Base-by-base conservation (phyloP, 768 basidiomycete genomes). In the Amylocystis lapponica region DNA sequence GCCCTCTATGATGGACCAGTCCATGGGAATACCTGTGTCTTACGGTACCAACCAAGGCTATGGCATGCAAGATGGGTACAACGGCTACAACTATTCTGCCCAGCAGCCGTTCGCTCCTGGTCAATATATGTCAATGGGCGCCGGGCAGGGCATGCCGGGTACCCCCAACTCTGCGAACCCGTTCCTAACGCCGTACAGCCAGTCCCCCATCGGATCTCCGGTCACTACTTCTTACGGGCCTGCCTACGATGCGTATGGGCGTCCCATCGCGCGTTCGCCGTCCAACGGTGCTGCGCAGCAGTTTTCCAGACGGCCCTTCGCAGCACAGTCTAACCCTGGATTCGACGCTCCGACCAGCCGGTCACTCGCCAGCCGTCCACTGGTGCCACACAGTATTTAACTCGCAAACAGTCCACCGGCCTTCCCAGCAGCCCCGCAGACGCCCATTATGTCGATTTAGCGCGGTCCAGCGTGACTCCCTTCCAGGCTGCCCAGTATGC, bases 401-500 rank as follows among this genome's bases (percentile, higher is more conserved):
- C 50, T 4, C 55, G 49, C n/a, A n/a, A n/a, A 21, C 60, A 59
- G 39, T 51, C 57, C 14, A 12, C 16, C 33, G 14, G 33, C 7
- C 10, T 19, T 35, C 36, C 36, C 11, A 9, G 36, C 5, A 23
- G 8, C 21, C 22, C 36, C 10, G 17, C 52, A 40, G 54, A 57
- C 30, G 54, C 66, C 10, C 74, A 79, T 47, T 86, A 87, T 43
- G 69, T 79, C 27, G 80, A 87, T 52, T 67, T 88, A 31, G 67
- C 63, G 55, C 72, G 86, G 33, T 78, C 79, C 14, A 85, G 83
- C 52, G 75, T 86, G 2, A 79, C 83, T 3, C 84, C 85, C 0
- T 84, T 72, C 71, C 86, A 88, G 55, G 85, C 81, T 30, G 72
- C 70, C 0, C 86, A 88, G 58, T 87, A 87, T 53, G 75, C 70